Percentiles rank a stretch among this genome's conserved stretches.
Conservation (phyloP, 169 alveolate genomes). For the Pseudocohnilembus persalinus region DNA sequence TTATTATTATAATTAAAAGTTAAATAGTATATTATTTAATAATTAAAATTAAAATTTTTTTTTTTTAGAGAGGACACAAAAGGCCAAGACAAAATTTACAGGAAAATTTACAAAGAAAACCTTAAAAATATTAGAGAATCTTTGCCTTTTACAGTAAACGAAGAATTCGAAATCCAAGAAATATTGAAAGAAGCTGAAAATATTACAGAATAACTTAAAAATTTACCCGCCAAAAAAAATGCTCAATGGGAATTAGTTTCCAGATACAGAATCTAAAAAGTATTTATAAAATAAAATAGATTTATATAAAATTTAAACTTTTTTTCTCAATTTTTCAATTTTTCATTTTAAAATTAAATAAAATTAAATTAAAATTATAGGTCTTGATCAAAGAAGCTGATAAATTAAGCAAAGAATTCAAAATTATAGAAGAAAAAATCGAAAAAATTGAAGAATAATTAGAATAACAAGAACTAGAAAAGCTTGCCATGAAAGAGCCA, state of each 20-base stretch:
- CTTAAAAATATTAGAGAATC: background rate
- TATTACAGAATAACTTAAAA: no score
- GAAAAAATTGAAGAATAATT: background rate
- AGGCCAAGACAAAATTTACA: no score
- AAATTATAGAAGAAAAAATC: background rate
- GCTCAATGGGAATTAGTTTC: no score
- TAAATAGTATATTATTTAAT: no score
- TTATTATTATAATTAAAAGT: no score
- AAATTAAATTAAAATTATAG: no score
- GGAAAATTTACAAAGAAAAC: no score
- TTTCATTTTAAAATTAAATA: no score
- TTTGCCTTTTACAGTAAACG: background rate
- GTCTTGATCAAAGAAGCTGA: background rate
- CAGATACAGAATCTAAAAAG: background rate
- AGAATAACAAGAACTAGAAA: background rate
- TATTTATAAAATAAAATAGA: no score
- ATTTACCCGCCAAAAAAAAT: background rate
- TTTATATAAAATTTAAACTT: no score
- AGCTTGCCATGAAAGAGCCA: background rate
- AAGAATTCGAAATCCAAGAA: background rate
- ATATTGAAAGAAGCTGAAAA: background rate
- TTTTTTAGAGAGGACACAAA: background rate
- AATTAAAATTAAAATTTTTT: no score
- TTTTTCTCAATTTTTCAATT: no score
- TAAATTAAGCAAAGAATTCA: background rate